These are phyloP conservation scores for Prinsepia uniflora DNA, from an alignment of 306 rosid species.

Conservation along the genomic window DNA sequence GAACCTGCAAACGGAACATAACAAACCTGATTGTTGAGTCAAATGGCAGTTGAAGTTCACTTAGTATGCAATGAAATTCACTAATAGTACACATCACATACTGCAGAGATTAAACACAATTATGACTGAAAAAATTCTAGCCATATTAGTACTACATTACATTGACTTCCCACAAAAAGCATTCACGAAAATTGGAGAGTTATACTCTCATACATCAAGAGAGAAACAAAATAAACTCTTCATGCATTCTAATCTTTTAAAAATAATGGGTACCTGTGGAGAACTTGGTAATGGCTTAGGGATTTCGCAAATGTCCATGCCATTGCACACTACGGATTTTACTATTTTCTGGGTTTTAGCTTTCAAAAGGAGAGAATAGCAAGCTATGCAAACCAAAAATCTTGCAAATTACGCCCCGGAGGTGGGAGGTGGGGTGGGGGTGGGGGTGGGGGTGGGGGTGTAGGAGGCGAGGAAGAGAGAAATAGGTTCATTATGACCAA, in stretches of 20 bases:
- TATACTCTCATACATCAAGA: too few species aligned
- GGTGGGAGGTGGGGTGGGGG: too few species aligned
- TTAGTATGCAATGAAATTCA: background rate
- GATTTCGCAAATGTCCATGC: background rate
- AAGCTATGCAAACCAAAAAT: background rate
- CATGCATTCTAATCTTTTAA: background rate
- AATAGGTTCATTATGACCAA: background rate
- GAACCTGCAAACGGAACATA: slow-evolving; percentile 58
- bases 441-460: too few species aligned
- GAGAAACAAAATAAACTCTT: background rate
- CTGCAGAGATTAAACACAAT: background rate
- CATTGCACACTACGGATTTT: background rate
- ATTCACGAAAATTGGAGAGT: background rate
- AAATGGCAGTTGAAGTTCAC: background rate
- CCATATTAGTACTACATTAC: background rate
- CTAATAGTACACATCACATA: background rate
- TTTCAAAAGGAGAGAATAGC: background rate
- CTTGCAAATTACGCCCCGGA: too few species aligned
- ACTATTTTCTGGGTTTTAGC: background rate
- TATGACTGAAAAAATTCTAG: background rate
- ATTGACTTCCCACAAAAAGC: background rate
- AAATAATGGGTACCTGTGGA: background rate
- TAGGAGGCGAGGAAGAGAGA: too few species aligned
- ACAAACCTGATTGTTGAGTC: background rate
- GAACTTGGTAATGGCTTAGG: background rate